Base-by-base conservation (phyloP, 495 filamentous ascomycete species). In the Jackrogersella minutella region DNA sequence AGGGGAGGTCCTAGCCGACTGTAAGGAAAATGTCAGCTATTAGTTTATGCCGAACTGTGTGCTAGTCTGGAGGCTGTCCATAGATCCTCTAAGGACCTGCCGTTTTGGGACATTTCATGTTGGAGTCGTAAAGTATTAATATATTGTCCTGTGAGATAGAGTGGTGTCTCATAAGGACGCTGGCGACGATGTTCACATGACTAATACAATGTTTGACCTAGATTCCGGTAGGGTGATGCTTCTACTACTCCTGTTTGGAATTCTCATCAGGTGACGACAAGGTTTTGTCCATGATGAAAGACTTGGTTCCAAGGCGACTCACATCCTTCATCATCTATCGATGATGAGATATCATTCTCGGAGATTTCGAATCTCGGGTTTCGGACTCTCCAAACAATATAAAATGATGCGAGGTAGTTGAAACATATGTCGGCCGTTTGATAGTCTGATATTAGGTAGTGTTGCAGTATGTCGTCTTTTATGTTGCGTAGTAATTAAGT, bases 101-200 rank as follows among this genome's bases (percentile, higher is more conserved):
- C 55, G 21, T 19, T 56, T 64, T 56, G 14, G 49, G 66, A 14
- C 17, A 64, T 31, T 43, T 44, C 24, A 39, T 39, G 55, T 43
- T 24, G 43, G 41, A 52, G 59, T 34, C 21, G 55, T 39, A 50
- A 22, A 33, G 50, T 60, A 17, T 44, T 21, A 46, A 60, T 24
- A 64, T 69, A 46, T 31, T 28, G 41, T 56, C 24, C 14, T 44
- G 49, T 36, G 41, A 21, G 40, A 54, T 55, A 56, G 22, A 58
- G 62, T 46, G 49, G 11, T 65, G 43, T 55, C 60, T 69, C 41
- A 36, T 56, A 36, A 39, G 33, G 46, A 33, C 36, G 33, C 41
- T 56, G 40, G 19, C 24, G 37, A n/a, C 11, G 26, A 64, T 60
- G 51, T 50, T 59, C 60, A 69, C 65, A 63, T 68, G 65, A 63